Conservation (phyloP, 176 grass and related monocot species). For the Pontederia paniculata region DNA sequence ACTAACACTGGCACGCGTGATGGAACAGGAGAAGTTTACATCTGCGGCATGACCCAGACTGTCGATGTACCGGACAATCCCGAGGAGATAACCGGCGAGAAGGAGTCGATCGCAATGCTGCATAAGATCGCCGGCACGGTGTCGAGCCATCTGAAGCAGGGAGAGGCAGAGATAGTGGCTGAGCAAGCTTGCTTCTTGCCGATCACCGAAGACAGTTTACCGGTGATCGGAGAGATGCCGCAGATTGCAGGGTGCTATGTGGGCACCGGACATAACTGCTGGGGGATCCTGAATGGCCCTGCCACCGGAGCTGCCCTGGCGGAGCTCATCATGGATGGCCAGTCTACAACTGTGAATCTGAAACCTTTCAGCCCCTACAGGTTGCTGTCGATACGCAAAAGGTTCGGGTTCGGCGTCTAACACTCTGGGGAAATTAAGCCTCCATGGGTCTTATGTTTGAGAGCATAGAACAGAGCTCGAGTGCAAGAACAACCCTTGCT, state of each 20-base stretch:
- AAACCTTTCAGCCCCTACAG: constrained; percentile 52
- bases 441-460: too few relatives aligned
- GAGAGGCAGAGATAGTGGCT: constrained; percentile 38
- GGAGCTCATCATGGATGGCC: constrained; percentile 69
- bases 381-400: constrained; percentile 38
- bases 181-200: constrained; percentile 93
- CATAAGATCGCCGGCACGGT: constrained; percentile 65
- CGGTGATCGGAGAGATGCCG: constrained; percentile 73
- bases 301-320: constrained; percentile 61
- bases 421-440: too few relatives aligned
- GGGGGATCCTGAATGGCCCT: constrained; percentile 81
- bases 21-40: constrained; percentile 75
- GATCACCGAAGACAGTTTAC: constrained; percentile 56
- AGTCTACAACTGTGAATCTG: constrained; percentile 42
- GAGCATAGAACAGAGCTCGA: too few relatives aligned
- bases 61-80: constrained; percentile 55
- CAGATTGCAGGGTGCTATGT: constrained; percentile 63
- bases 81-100: constrained; percentile 46
- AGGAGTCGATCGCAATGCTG: constrained; percentile 70
- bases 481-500: too few relatives aligned
- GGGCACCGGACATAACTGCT: constrained; percentile 80
- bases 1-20: not conserved
- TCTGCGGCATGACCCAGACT: constrained; percentile 71
- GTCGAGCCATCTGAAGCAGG: constrained; percentile 60
- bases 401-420: constrained; percentile 15